These are phyloP conservation scores for Aspergillus sclerotiicarbonarius DNA, from an alignment of 495 filamentous ascomycete species.

Conservation along the genomic window DNA sequence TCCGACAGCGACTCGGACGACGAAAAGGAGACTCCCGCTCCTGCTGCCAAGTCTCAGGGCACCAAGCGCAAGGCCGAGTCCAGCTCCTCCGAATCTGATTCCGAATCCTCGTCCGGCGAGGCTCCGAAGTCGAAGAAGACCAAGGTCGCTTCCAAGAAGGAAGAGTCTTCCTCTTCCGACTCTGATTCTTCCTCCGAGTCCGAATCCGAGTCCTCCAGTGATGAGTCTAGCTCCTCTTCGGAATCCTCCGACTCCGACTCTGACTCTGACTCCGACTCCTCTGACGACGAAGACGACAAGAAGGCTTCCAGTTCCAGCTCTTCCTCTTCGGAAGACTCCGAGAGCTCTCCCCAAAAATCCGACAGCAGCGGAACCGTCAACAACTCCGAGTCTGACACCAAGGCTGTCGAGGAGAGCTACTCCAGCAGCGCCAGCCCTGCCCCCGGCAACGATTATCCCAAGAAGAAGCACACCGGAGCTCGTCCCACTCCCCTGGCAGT, in stretches of 20 bases:
- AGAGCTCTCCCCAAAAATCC: slow-evolving; percentile 25
- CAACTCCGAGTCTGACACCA: slow-evolving; percentile 37
- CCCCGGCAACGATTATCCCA: slow-evolving; percentile 40
- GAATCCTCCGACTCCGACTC: slow-evolving; percentile 30
- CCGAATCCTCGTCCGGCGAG: slow-evolving; percentile 42
- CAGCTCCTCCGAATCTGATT: slow-evolving; percentile 45
- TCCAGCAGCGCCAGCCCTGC: slow-evolving; percentile 47
- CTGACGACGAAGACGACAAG: slow-evolving; percentile 29
- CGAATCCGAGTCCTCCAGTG: slow-evolving; percentile 28
- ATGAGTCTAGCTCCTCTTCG: slow-evolving; percentile 24
- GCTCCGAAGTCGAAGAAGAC: slow-evolving; percentile 42
- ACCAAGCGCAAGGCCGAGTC: slow-evolving; percentile 67
- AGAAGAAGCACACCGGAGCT: slow-evolving; percentile 52
- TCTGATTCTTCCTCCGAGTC: slow-evolving; percentile 36
- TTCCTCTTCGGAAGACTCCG: slow-evolving; percentile 24
- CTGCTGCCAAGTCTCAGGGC: slow-evolving; percentile 36
- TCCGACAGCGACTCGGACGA: slow-evolving; percentile 63
- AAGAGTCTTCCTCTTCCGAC: slow-evolving; percentile 19
- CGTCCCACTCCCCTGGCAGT: slow-evolving; percentile 45
- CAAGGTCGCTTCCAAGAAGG: slow-evolving; percentile 20
- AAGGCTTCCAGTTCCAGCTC: slow-evolving; percentile 33
- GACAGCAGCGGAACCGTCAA: slow-evolving; percentile 35
- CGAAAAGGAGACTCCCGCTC: slow-evolving; percentile 48
- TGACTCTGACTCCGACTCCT: slow-evolving; percentile 31
- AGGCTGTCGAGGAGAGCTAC: slow-evolving; percentile 29